Evolutionary conservation across 2,329 filamentous ascomycete genomes (phyloP).

Genomic region (Trichophyton rubrum): DNA sequence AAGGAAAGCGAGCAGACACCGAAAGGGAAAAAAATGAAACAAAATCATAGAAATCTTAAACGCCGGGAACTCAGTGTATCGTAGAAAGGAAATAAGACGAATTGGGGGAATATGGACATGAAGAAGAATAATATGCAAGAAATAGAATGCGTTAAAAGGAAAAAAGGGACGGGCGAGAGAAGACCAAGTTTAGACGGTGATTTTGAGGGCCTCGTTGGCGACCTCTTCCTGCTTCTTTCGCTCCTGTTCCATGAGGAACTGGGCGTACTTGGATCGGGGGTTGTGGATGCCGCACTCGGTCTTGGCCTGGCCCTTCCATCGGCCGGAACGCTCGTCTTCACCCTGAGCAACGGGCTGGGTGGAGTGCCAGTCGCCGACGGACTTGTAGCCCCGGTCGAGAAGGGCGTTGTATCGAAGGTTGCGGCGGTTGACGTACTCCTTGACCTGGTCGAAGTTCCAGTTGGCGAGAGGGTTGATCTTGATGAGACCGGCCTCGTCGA

Average conservation of each 20-base stretch:
- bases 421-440: slow-evolving; percentile 73
- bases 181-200: not conserved
- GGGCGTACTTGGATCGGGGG: slow-evolving; percentile 83
- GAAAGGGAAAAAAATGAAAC: not conserved
- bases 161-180: not conserved
- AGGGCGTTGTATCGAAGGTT: slow-evolving; percentile 88
- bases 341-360: slow-evolving; percentile 79
- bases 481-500: slow-evolving; percentile 81
- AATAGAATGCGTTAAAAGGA: not conserved
- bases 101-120: not conserved
- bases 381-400: slow-evolving; percentile 92
- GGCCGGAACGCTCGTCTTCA: slow-evolving; percentile 89
- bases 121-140: not conserved
- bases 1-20: not conserved
- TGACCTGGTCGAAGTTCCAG: slow-evolving; percentile 85
- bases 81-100: not conserved
- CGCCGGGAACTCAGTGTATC: not conserved
- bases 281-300: slow-evolving; percentile 99
- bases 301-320: slow-evolving; percentile 94
- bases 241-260: slow-evolving; percentile 66
- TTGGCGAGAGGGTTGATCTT: slow-evolving; percentile 97
- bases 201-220: slow-evolving; percentile 32
- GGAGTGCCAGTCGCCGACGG: slow-evolving; percentile 95
- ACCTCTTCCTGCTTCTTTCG: slow-evolving; percentile 51
- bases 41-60: slow-evolving; percentile 1